Base-by-base conservation (phyloP, 129 eudicot species). In the Flaveria ramosissima region DNA sequence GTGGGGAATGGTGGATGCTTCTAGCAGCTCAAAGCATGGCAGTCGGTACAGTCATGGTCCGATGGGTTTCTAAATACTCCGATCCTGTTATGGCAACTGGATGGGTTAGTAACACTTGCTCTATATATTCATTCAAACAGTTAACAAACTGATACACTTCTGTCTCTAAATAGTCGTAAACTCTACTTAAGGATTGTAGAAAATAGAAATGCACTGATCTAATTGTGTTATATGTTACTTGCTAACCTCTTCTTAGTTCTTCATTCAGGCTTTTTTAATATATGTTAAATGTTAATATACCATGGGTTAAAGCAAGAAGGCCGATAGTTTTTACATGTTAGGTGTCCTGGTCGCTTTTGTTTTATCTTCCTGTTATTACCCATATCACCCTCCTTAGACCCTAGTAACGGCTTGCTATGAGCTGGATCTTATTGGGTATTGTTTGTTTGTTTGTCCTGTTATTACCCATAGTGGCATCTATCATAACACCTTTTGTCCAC, bases 1-100 rank as follows among this genome's bases (percentile, higher is more conserved):
- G 97, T 69, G 99, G 99, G 24, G 99, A 95, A 68, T 95, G 92
- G 97, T 92, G 96, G 99, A 95, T 95, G 99, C 94, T 95, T 86
- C 88, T 95, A 59, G 93, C 99, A 7, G 99, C 99, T 39, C 99
- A 95, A 86, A 95, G 99, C 81, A 95, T 95, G 99, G 99, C 99
- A 15, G 73, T 91, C 42, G 99, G 99, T n/a, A 95, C 99, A 1
- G 96, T 95, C 59, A 95, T 95, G 97, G 97, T 95, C 73, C 96
- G 96, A 36, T 95, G 99, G 99, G 99, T 95, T 80, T 89, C 96
- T 56, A 89, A 95, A 83, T 95, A 89, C 78, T 84, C 99, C 2
- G 99, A 95, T 85, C 97, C 99, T 51, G 56, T 95, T 77, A 95
- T 95, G 99, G 99, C 99, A 55, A 95, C 99, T 65, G 99, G 99